A percentile compares a stretch with the other conserved stretches of the same genome.
phyloP scores from a whole-genome alignment of 352 stramenopile genomes.

The Phytophthora chlamydospora region DNA sequence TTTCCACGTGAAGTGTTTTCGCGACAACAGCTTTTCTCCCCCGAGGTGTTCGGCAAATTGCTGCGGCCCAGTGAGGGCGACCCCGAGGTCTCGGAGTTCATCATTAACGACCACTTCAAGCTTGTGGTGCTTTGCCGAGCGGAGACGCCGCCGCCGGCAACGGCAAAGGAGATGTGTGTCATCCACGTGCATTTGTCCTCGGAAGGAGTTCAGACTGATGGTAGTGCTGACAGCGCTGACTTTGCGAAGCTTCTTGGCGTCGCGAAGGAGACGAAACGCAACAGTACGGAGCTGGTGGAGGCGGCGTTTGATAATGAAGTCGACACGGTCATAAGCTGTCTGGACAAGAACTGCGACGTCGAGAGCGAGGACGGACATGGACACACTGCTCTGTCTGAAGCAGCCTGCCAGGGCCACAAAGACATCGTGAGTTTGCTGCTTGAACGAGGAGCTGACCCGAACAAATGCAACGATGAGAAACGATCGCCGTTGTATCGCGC shows the following conservation, averaged over 20 bases:
- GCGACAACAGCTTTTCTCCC: conserved; percentile 68
- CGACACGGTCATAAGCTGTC: conserved; percentile 59
- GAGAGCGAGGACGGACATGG: conserved; percentile 86
- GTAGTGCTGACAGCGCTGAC: conserved; percentile 18
- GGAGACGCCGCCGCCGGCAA: conserved; percentile 50
- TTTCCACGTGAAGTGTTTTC: conserved; percentile 82
- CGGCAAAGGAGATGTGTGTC: conserved; percentile 69
- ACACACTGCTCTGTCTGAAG: conserved; percentile 89
- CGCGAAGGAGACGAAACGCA: conserved; percentile 66
- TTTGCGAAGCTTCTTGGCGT: conserved; percentile 65
- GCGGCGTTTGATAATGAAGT: conserved; percentile 90
- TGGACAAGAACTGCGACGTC: conserved; percentile 90
- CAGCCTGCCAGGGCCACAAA: conserved; percentile 82
- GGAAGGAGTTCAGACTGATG: conserved; percentile 12
- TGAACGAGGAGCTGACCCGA: conserved; percentile 82
- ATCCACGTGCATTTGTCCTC: conserved; percentile 48
- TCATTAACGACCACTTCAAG: conserved; percentile 88
- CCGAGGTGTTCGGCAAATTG: conserved; percentile 60
- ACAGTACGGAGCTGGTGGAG: conserved; percentile 87
- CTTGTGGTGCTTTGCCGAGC: conserved; percentile 74
- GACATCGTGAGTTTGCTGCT: conserved; percentile 75
- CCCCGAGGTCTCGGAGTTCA: conserved; percentile 57
- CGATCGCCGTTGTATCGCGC: conserved; percentile 86
- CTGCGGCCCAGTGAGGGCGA: conserved; percentile 60
- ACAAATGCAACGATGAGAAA: conserved; percentile 85